Evolutionary conservation across 2,329 filamentous ascomycete genomes (phyloP).

Genomic region (Fusarium sp.): DNA sequence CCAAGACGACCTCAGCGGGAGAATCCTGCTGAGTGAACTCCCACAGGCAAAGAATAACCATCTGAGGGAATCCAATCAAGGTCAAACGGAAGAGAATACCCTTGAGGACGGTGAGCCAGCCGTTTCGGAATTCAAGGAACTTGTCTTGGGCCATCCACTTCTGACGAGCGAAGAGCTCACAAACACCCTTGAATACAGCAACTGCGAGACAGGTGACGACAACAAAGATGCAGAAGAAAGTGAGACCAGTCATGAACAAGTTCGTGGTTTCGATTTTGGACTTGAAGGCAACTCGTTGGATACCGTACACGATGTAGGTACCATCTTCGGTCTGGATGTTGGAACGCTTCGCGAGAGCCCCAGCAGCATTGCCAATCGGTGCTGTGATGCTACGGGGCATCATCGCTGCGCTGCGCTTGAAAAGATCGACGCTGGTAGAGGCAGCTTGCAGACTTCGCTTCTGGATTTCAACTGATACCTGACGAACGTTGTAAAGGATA

Average conservation of each 20-base stretch:
- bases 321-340: slow-evolving; percentile 67
- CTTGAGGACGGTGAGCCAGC: slow-evolving; percentile 92
- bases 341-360: slow-evolving; percentile 64
- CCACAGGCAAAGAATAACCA: slow-evolving; percentile 92
- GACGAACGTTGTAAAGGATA: slow-evolving; percentile 79
- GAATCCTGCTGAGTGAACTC: slow-evolving; percentile 91
- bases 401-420: slow-evolving; percentile 68
- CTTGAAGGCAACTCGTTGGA: slow-evolving; percentile 89
- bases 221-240: slow-evolving; percentile 90
- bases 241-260: slow-evolving; percentile 90
- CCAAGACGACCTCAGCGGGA: slow-evolving; percentile 85
- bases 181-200: slow-evolving; percentile 81
- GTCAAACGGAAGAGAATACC: slow-evolving; percentile 93
- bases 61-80: slow-evolving; percentile 91
- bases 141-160: slow-evolving; percentile 86
- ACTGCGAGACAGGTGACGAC: slow-evolving; percentile 79
- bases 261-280: slow-evolving; percentile 90
- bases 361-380: slow-evolving; percentile 55
- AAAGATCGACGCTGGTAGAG: slow-evolving; percentile 57
- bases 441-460: slow-evolving; percentile 65
- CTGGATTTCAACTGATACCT: slow-evolving; percentile 84
- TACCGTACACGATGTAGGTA: slow-evolving; percentile 78
- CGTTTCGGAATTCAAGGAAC: slow-evolving; percentile 93
- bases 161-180: slow-evolving; percentile 79
- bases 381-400: slow-evolving; percentile 59